Evolutionary conservation across 2,329 filamentous ascomycete species (phyloP), one percentile per base, ranked within the genome.

Genomic region (Leptographium flavum): DNA sequence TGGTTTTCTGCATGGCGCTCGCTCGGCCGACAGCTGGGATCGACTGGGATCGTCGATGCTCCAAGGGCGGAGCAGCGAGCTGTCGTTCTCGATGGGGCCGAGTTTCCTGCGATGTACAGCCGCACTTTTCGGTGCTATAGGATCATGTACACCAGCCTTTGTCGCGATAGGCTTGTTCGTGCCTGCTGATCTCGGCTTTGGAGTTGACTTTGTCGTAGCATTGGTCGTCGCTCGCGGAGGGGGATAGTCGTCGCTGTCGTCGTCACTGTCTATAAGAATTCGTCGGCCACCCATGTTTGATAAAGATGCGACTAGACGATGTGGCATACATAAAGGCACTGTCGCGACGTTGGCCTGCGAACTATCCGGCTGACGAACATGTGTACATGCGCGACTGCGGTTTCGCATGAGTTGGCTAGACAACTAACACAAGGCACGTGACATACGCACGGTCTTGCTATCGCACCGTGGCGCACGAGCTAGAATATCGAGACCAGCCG

Each of bases 191-290:
- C 21, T 31, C 11, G 28, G 11, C 11, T 25, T 23, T n/a, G n/a
- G n/a, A n/a, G 4, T 23, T n/a, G 25, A 13, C 31, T 33, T 25
- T 40, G 44, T n/a, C 25, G 22, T 15, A 28, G 32, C n/a, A n/a
- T n/a, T 17, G 2, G 19, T 14, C 19, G 11, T 37, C 4, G 19
- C 19, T 11, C 4, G 27, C 5, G 27, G 27, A 31, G 38, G 25
- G 27, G 41, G 39, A 22, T 42, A 28, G 31, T 40, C 35, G 10
- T 36, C 22, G 31, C 37, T n/a, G 15, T 49, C 49, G 37, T 50
- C 49, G 38, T 49, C 47, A 25, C 49, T 51, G 43, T 51, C 49
- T 13, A 43, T n/a, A 23, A 51, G 35, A 31, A 51, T 37, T 7
- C 38, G 41, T 15, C 49, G 45, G 14, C 35, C 33, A 19, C 33